phyloP scores from a whole-genome alignment of 257 asterid genomes.

The Mentha longifolia region DNA sequence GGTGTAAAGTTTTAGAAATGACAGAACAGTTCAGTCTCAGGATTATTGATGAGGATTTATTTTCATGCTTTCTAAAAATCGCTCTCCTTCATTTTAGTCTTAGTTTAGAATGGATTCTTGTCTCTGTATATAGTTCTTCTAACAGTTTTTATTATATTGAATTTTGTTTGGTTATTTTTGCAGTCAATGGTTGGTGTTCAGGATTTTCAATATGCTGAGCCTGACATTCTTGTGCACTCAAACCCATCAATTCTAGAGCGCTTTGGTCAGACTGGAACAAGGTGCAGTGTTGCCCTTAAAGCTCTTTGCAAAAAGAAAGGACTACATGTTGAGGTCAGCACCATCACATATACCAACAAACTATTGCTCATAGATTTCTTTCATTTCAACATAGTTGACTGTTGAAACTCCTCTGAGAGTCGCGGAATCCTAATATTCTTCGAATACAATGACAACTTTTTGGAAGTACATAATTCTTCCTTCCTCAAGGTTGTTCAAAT shows the following conservation, averaged over 20 bases:
- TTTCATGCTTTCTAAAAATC: neutral
- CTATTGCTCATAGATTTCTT: constrained; percentile 12
- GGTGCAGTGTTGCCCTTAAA: constrained; percentile 62
- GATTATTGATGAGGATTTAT: neutral
- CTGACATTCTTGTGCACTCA: constrained; percentile 76
- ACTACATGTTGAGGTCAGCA: constrained; percentile 64
- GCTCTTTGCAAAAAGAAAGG: constrained; percentile 86
- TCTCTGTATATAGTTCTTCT: neutral
- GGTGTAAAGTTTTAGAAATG: neutral
- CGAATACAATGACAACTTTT: neutral
- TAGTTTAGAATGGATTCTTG: constrained; percentile 3
- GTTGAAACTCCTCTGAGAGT: neutral
- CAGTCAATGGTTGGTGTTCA: constrained; percentile 63
- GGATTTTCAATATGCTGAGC: constrained; percentile 80
- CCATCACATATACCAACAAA: constrained; percentile 13
- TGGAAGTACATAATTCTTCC: neutral
- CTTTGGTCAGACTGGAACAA: constrained; percentile 47
- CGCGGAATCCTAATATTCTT: neutral
- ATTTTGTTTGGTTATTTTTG: constrained; percentile 29
- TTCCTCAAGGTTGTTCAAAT: neutral
- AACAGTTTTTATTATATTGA: constrained; percentile 11
- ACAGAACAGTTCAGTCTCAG: neutral
- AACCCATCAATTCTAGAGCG: constrained; percentile 58
- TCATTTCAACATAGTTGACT: neutral
- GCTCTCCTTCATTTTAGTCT: neutral